Evolutionary conservation across 2,329 filamentous ascomycete species (phyloP), one percentile per base, ranked within the genome.

Genomic region (Phoma sp.): DNA sequence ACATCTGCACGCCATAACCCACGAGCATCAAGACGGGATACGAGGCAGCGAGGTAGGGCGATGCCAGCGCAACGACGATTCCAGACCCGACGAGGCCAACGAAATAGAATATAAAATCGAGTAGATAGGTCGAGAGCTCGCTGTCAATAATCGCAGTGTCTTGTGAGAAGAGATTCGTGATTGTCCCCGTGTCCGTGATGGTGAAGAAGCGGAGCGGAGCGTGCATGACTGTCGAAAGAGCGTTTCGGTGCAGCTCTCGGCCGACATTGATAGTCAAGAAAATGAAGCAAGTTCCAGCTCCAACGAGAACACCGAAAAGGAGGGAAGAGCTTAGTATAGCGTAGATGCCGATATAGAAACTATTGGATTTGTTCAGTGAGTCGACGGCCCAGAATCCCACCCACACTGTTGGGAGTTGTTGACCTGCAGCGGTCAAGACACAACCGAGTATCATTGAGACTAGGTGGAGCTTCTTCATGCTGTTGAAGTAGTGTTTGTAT

Each of bases 1-100:
- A 73, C 22, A 62, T 70, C 51, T 80, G 77, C 10, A 51, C 15
- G 5, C 9, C 21, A 24, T 51, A 51, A 1, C 22, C 32, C 0
- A 51, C 19, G 1, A 80, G 65, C 35, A 68, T 39, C 6, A 77
- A 52, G 22, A 75, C 45, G 1, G 77, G 77, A 27, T 76, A 62
- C 1, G 63, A 51, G 2, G 68, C 55, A 4, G 71, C 72, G 7
- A 72, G 66, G 36, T 72, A 77, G 1, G 57, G 53, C 1, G 75
- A 70, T 12, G 70, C 69, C 35, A 68, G 64, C 21, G 64, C 70
- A 22, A 78, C 74, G 12, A 71, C 62, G 7, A 64, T 64, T 8
- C 61, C 63, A 8, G 65, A 54, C 1, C 55, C 64, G 31, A 65
- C 35, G 38, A 55, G 55, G 8, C 62, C 38, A 29, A 71, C 52